Base-by-base conservation (phyloP, 2,329 filamentous ascomycete genomes). In the Epichloe sp. region DNA sequence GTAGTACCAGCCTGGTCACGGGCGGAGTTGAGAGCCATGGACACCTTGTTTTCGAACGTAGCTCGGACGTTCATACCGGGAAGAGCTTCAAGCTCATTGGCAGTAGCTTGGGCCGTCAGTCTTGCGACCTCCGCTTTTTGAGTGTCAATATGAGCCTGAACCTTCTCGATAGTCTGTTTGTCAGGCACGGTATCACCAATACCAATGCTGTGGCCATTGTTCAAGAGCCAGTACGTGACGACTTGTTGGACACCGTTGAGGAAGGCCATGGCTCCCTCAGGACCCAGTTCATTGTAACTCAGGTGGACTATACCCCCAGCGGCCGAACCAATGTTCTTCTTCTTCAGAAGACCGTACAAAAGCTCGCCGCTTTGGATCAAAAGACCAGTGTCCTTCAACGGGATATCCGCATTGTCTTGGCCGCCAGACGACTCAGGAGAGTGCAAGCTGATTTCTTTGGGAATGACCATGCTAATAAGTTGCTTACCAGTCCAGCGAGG, bases 21-120 rank as follows among this genome's bases (percentile, higher is more conserved):
- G 64, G 91, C 91, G 56, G 85, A 88, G 71, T 98, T 97, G 50
- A 98, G 75, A 52, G 88, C 88, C 68, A 90, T 89, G 46, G 91
- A 95, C 36, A 96, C 93, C 71, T 94, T 91, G 72, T 86, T 94
- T 71, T 99, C 93, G 64, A 99, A 98, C 0, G 93, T 97, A 64
- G 95, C 89, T 74, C 94, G 86, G 54, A 98, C 86, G 58, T 94
- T 98, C 90, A 98, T 96, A 79, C 93, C 93, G 43, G 93, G 93
- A 50, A 93, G 72, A n/a, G 90, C 81, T 67, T 99, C 93, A 45
- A 98, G 80, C 59, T 83, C 76, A 66, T 97, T 95, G 48, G 82
- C 81, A 3, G 90, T 94, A 2, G 94, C 94, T 63, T 80, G 74
- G 5, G 76, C 75, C 10, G 90, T 93, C 53, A 95, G 79, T 2